Percentiles rank a stretch among this genome's conserved stretches.
phyloP scores from a whole-genome alignment of 1,139 yeast species.

The Geotrichum citri-aurantii region DNA sequence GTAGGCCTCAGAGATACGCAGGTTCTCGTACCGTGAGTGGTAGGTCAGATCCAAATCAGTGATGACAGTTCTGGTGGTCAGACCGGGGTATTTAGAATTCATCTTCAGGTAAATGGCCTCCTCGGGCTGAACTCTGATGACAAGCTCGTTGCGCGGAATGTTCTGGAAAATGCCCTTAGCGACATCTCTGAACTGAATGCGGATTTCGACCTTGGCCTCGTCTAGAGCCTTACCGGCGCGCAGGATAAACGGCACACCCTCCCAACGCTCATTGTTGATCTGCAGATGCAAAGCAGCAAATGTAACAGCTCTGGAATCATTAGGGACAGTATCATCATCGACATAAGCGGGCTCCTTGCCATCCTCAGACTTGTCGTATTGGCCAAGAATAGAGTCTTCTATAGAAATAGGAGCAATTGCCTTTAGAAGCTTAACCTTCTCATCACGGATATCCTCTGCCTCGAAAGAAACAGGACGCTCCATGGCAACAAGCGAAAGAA shows the following conservation, averaged over 20 bases:
- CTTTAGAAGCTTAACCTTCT: slow-evolving; percentile 86
- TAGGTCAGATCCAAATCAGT: slow-evolving; percentile 91
- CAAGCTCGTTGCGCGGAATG: slow-evolving; percentile 87
- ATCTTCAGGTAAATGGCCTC: slow-evolving; percentile 91
- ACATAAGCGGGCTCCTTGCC: slow-evolving; percentile 85
- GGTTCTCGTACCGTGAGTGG: slow-evolving; percentile 64
- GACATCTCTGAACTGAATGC: slow-evolving; percentile 86
- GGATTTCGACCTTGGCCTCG: slow-evolving; percentile 84
- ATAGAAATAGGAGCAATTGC: slow-evolving; percentile 65
- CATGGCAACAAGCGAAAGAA: slow-evolving; percentile 86
- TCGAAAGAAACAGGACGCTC: slow-evolving; percentile 88
- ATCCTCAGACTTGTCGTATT: slow-evolving; percentile 76
- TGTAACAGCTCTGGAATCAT: slow-evolving; percentile 76
- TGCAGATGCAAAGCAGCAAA: slow-evolving; percentile 78
- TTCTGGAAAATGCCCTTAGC: slow-evolving; percentile 75
- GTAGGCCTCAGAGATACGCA: slow-evolving; percentile 90
- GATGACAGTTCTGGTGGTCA: slow-evolving; percentile 70
- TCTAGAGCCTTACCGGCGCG: slow-evolving; percentile 96
- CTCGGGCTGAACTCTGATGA: slow-evolving; percentile 87
- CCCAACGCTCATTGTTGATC: slow-evolving; percentile 94
- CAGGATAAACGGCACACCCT: slow-evolving; percentile 91
- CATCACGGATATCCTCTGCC: slow-evolving; percentile 93
- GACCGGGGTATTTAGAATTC: slow-evolving; percentile 90
- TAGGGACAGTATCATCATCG: slow-evolving; percentile 88
- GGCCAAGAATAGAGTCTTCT: slow-evolving; percentile 75